These are phyloP conservation scores for Metschnikowia sp. DNA, from an alignment of 805 yeast species.

Conservation along the genomic window DNA sequence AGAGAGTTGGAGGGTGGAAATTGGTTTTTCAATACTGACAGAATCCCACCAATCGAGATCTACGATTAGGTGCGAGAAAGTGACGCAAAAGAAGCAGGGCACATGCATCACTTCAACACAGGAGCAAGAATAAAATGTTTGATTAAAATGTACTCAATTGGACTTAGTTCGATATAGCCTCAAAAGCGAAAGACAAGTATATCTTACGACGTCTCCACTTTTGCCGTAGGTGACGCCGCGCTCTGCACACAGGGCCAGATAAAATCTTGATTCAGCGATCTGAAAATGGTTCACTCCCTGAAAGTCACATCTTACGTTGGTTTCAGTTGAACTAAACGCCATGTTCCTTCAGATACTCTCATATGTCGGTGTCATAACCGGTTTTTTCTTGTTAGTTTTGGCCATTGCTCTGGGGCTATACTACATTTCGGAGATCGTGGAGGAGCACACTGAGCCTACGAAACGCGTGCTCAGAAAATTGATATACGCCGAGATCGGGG, in stretches of 20 bases:
- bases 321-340: background rate
- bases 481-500: constrained; percentile 58
- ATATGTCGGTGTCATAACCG: constrained; percentile 35
- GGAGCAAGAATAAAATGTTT: background rate
- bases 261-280: too few species aligned
- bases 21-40: constrained; percentile 93
- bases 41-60: constrained; percentile 92
- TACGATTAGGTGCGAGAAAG: constrained; percentile 33
- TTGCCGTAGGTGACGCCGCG: background rate
- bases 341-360: constrained; percentile 42
- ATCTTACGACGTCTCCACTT: background rate
- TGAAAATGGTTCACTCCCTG: too few species aligned
- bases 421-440: constrained; percentile 87
- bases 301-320: background rate
- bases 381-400: constrained; percentile 39
- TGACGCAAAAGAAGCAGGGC: too few species aligned
- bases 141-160: background rate
- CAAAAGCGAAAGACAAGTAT: background rate
- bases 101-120: background rate
- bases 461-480: constrained; percentile 60
- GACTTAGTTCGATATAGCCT: background rate
- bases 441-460: constrained; percentile 87
- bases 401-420: constrained; percentile 87
- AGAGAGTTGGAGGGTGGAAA: constrained; percentile 86
- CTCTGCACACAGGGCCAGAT: too few species aligned